phyloP scores from a whole-genome alignment of 2,329 filamentous ascomycete genomes.

The Celoporthe dispersa region DNA sequence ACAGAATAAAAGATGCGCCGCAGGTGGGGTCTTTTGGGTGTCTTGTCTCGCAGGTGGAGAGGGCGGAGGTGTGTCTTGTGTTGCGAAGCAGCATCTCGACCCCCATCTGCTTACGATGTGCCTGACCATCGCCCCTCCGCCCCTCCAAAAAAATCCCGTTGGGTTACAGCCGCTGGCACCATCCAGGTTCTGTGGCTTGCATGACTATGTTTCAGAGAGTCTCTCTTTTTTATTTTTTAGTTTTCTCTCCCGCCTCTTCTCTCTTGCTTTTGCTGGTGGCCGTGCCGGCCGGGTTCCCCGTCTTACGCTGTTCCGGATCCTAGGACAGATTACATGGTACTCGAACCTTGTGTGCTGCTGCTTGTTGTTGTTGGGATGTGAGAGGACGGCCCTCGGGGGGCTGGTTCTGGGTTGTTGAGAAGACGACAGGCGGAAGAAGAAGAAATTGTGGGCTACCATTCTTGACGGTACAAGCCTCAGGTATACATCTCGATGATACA shows the following conservation, averaged over 20 bases:
- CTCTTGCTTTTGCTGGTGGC: not conserved
- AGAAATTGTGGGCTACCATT: too few relatives aligned
- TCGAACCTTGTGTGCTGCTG: not conserved
- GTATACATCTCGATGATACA: not conserved
- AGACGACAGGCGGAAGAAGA: too few relatives aligned
- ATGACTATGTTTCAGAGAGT: conserved; percentile 12
- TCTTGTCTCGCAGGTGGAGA: not conserved
- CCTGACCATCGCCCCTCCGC: too few relatives aligned
- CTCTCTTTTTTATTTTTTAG: not conserved
- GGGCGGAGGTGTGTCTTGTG: too few relatives aligned
- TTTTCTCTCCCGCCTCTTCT: not conserved
- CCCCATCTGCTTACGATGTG: too few relatives aligned
- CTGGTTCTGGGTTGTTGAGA: too few relatives aligned
- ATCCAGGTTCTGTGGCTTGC: conserved; percentile 16
- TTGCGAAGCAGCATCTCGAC: too few relatives aligned
- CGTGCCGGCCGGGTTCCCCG: not conserved
- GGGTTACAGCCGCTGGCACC: conserved; percentile 15
- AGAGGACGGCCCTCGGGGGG: too few relatives aligned
- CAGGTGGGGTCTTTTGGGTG: not conserved
- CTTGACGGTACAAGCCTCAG: too few relatives aligned
- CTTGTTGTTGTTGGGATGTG: not conserved
- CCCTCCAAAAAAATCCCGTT: not conserved
- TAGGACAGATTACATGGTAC: not conserved
- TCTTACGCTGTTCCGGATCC: conserved; percentile 1
- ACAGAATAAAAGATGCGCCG: not conserved